Base-by-base conservation (phyloP, 306 rosid species). In the Lupinus albus region DNA sequence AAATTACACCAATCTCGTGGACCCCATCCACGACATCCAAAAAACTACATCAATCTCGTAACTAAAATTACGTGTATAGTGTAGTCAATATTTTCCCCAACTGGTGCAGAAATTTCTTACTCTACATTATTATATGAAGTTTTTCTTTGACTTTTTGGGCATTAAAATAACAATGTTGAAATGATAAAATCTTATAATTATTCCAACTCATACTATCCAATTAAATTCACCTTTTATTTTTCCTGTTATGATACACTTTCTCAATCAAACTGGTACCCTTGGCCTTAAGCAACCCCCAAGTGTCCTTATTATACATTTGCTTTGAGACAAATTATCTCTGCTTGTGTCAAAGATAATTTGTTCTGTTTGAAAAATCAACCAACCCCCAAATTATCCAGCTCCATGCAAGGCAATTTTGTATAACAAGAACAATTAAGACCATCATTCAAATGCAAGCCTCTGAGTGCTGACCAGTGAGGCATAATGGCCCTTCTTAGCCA, bases 381-480 rank as follows among this genome's bases (percentile, higher is more conserved):
- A 36, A 47, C 71, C 15, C 33, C 55, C 8, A 48, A 58, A 73
- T 15, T 20, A 53, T 70, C 52, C 71, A 67, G 48, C 61, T 67
- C 14, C 28, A 44, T 21, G 72, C 53, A 42, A 8, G 53, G 53
- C 70, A 33, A 58, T 63, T 49, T 72, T 52, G 67, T 41, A 59
- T 48, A 57, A 63, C 21, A 13, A 62, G 33, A 63, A 58, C 15
- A 16, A 21, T 58, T 25, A 65, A 70, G 16, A 59, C 44, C 28
- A 30, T 47, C 36, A 8, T 76, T 93, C 94, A 72, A 93, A 89
- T 64, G 98, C 98, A 68, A 93, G 89, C 84, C 98, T 86, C 69
- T 93, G 98, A 11, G 91, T 83, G 77, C 88, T 84, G 16, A 93
- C 95, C 44, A 93, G 72, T 28, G 95, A 80, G 60, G 98, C 93